Evolutionary conservation across 495 filamentous ascomycete genomes (phyloP), one percentile per base, ranked within the genome.

Genomic region (Halenospora varia): DNA sequence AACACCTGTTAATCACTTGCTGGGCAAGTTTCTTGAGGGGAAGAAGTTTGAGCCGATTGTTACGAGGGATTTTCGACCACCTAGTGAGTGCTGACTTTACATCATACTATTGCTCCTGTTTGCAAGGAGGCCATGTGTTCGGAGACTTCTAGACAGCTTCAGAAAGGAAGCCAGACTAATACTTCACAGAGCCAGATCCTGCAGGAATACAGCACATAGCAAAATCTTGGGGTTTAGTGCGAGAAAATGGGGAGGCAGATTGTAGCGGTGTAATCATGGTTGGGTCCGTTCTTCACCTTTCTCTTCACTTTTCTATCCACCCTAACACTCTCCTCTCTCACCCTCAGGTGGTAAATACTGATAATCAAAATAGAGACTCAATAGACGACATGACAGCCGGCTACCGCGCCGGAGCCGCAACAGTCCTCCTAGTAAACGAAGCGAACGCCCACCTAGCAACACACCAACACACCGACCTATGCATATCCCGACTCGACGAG

Each of bases 381-480:
- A 81, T 95, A 51, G 94, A 98, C 66, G 94, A 98, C 68, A 92
- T 98, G 82, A 90, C 88, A 19, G 89, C 94, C 6, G 94, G 94
- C 0, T 81, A 86, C 60, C 76, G 75, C 45, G 94, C 94, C 10
- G 93, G 93, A 2, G 88, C 92, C 9, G 90, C 90, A 22, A 97
- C 94, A 3, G 91, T 96, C 48, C 70, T 98, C 67, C 78, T 98
- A 42, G 77, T 87, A 11, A 96, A 94, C 68, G 85, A 91, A 46
- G 85, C 78, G 22, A 97, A 97, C 68, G 72, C 67, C 47, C 82
- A 88, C 61, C 68, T 97, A 47, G 82, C 79, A 22, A 75, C 82
- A 24, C 89, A 96, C 68, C 78, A 86, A 63, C 83, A 94, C 71
- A 94, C 89, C 0, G 92, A 95, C 71, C 53, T 86, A 45, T 82